Conservation (phyloP, 805 yeast genomes). For the Nakazawaea laoshanensis region DNA sequence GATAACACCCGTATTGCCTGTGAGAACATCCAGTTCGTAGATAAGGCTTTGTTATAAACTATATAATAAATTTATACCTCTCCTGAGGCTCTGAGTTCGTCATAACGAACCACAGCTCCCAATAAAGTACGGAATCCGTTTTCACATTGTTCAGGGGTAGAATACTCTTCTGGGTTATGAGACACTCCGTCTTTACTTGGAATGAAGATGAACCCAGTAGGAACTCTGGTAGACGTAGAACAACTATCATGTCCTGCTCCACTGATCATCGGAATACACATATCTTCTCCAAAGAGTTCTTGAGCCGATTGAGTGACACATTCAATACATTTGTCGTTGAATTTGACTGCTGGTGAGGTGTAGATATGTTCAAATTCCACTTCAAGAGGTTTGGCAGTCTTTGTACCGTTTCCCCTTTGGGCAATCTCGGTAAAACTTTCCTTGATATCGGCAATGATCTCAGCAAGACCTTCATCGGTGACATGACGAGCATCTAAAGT, state of each 20-base stretch:
- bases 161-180: slow-evolving; percentile 61
- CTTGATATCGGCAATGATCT: slow-evolving; percentile 29
- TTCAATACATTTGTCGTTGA: slow-evolving; percentile 40
- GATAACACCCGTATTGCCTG: slow-evolving; percentile 47
- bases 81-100: slow-evolving; percentile 18
- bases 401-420: slow-evolving; percentile 21
- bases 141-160: slow-evolving; percentile 56
- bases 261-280: slow-evolving; percentile 39
- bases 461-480: slow-evolving; percentile 30
- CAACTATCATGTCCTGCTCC: slow-evolving; percentile 78
- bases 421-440: slow-evolving; percentile 28
- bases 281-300: slow-evolving; percentile 36
- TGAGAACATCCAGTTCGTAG: slow-evolving; percentile 31
- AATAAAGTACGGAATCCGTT: slow-evolving; percentile 51
- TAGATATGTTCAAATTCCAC: slow-evolving; percentile 35
- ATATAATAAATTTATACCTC: slow-evolving; percentile 6
- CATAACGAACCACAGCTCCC: slow-evolving; percentile 37
- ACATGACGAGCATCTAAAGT: slow-evolving; percentile 55
- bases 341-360: slow-evolving; percentile 48
- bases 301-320: slow-evolving; percentile 46
- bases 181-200: slow-evolving; percentile 62
- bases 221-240: slow-evolving; percentile 43
- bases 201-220: slow-evolving; percentile 69
- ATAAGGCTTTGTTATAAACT: not conserved
- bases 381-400: slow-evolving; percentile 21